Percentiles rank a stretch among this genome's conserved stretches.
Conservation (phyloP, 441 rosid species). For the Erysimum cheiri region DNA sequence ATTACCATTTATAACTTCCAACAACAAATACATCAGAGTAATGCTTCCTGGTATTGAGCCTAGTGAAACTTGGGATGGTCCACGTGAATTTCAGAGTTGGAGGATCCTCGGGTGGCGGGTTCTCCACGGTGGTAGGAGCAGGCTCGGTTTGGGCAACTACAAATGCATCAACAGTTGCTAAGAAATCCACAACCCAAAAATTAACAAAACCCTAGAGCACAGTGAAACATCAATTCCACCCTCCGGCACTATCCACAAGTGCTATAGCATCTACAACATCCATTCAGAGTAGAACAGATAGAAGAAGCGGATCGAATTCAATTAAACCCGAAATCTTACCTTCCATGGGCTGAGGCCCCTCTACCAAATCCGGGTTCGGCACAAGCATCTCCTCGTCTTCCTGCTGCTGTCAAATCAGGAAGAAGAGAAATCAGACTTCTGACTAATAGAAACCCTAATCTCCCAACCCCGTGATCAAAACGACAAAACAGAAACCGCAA, state of each 20-base stretch:
- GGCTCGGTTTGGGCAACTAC: slow-evolving; percentile 67
- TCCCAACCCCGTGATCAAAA: slow-evolving; percentile 32
- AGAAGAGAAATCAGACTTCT: slow-evolving; percentile 45
- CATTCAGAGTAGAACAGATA: neutral
- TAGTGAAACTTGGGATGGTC: slow-evolving; percentile 73
- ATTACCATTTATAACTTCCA: slow-evolving; percentile 88
- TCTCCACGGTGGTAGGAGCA: slow-evolving; percentile 67
- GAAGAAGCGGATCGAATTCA: slow-evolving; percentile 1
- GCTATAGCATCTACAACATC: slow-evolving; percentile 33
- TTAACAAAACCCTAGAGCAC: slow-evolving; percentile 47
- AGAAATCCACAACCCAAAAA: slow-evolving; percentile 32
- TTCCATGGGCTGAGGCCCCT: slow-evolving; percentile 96
- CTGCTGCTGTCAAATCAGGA: slow-evolving; percentile 69
- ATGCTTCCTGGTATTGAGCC: slow-evolving; percentile 85
- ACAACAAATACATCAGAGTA: slow-evolving; percentile 80
- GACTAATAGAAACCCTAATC: slow-evolving; percentile 57
- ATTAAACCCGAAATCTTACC: slow-evolving; percentile 49
- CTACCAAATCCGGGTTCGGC: slow-evolving; percentile 87
- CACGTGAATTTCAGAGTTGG: slow-evolving; percentile 80
- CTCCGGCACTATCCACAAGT: slow-evolving; percentile 40
- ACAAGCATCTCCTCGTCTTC: slow-evolving; percentile 98
- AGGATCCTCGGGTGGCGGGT: slow-evolving; percentile 83
- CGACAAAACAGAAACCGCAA: slow-evolving; percentile 28
- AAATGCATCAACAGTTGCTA: slow-evolving; percentile 35
- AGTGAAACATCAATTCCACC: slow-evolving; percentile 29